Evolutionary conservation across 176 grass and related monocot genomes (phyloP), one percentile per base, ranked within the genome.

Genomic region (Bolboschoenus planiculmis): DNA sequence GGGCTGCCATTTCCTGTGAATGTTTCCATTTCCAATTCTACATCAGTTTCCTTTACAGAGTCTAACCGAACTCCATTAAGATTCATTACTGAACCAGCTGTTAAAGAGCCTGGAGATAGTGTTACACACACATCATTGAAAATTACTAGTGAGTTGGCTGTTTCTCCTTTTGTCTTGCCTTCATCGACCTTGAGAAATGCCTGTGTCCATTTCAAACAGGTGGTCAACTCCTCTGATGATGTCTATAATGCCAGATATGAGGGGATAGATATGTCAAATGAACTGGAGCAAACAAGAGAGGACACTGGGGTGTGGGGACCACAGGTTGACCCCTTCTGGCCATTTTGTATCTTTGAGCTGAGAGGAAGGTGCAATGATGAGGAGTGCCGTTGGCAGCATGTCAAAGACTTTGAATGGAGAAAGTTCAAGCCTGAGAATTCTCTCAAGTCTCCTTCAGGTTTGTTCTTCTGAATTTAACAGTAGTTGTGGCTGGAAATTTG

Each of bases 321-420:
- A 80, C 82, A 43, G 68, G 79, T 99, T 64, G 91, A 99, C 88
- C 89, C 90, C 84, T 99, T 99, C 80, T 93, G 91, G 96, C 96
- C 92, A 7, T 93, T 99, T 82, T 99, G 96, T 80, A 84, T 99
- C 86, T 99, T 91, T 91, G 96, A 99, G 90, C 90, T 99, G 43
- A 87, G 92, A 90, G 96, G 96, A 81, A 99, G 88, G 84, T 99
- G 96, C 80, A 95, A 99, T 86, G 91, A 99, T 65, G 96, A 99
- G 84, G 92, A 95, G 72, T 99, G 96, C 56, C 90, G 84, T 26
- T 99, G 90, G 90, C 96, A 99, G 66, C 96, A 99, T 90, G 56
- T 64, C 82, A 87, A 90, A 72, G 77, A 84, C 35, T 88, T 81
- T 55, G 50, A 71, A 54, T 91, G 89, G 91, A 95, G 92, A 88